phyloP scores from a whole-genome alignment of 768 basidiomycete species.

The Fistulinella prunicolor region DNA sequence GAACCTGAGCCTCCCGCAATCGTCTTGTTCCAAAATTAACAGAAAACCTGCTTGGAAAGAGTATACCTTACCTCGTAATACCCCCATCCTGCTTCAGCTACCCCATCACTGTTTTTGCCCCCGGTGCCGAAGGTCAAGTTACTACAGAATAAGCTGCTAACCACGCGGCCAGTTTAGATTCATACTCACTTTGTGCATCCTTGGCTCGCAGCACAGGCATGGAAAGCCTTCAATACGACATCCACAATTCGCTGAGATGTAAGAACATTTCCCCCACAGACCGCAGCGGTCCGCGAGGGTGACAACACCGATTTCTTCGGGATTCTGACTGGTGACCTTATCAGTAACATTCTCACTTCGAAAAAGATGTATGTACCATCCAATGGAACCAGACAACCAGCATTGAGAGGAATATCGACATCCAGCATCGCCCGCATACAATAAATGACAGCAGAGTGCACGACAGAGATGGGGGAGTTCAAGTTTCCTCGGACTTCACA shows the following conservation, averaged over 20 bases:
- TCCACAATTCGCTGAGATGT: constrained; percentile 94
- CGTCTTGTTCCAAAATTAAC: constrained; percentile 43
- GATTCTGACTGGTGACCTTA: constrained; percentile 56
- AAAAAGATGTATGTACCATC: constrained; percentile 48
- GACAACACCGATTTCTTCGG: constrained; percentile 76
- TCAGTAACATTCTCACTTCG: neutral
- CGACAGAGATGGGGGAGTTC: constrained; percentile 82
- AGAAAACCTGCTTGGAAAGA: neutral
- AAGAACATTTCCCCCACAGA: constrained; percentile 90
- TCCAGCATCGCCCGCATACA: constrained; percentile 87
- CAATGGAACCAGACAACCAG: constrained; percentile 87
- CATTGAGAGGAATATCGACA: constrained; percentile 87
- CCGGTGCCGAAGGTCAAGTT: constrained; percentile 89
- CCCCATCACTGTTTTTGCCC: constrained; percentile 81
- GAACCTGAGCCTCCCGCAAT: constrained; percentile 94
- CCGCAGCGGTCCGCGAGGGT: constrained; percentile 84
- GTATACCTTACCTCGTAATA: constrained; percentile 66
- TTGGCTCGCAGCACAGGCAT: constrained; percentile 88
- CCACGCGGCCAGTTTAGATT: neutral
- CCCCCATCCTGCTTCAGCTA: constrained; percentile 78
- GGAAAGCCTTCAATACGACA: constrained; percentile 89
- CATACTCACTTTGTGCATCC: constrained; percentile 82
- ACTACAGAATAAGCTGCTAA: constrained; percentile 36
- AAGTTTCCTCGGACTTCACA: constrained; percentile 82
- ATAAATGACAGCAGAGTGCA: constrained; percentile 85